Evolutionary conservation across 2,329 filamentous ascomycete genomes (phyloP).

Genomic region (Pestalotiopsis sp.): DNA sequence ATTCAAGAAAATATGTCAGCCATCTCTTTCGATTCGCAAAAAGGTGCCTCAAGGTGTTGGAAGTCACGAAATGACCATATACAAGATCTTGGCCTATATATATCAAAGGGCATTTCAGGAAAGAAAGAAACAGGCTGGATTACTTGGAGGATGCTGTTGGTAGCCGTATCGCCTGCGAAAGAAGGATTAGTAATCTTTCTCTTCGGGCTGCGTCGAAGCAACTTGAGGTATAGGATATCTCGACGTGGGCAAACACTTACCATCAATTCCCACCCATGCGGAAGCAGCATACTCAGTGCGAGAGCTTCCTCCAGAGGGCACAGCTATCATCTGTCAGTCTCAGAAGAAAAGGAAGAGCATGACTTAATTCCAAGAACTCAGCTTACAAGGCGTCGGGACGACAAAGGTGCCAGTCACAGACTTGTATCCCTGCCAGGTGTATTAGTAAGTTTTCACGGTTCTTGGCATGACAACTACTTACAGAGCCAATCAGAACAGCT

Average conservation of each 20-base stretch:
- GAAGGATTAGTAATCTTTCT: too few species aligned
- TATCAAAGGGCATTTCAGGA: too few species aligned
- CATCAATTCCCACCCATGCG: constrained; percentile 65
- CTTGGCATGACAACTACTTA: constrained; percentile 40
- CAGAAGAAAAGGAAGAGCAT: too few species aligned
- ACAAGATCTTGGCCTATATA: too few species aligned
- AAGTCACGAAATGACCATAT: too few species aligned
- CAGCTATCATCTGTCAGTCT: constrained; percentile 23
- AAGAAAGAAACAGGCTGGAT: too few species aligned
- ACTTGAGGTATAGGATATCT: too few species aligned
- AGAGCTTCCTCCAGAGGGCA: constrained; percentile 30
- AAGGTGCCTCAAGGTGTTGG: too few species aligned
- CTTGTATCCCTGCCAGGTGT: not conserved
- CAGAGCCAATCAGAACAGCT: constrained; percentile 53
- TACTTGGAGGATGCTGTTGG: not conserved
- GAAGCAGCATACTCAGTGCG: constrained; percentile 13
- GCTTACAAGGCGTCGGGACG: constrained; percentile 42
- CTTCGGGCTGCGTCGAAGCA: too few species aligned
- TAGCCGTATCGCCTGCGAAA: constrained; percentile 46
- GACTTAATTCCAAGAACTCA: too few species aligned
- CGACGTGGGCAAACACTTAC: constrained; percentile 21
- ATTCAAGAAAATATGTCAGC: too few species aligned
- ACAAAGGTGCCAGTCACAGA: constrained; percentile 55
- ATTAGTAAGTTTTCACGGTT: not conserved
- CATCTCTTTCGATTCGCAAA: too few species aligned